A percentile compares a stretch with the other conserved stretches of the same genome.
These are phyloP conservation scores for Apiosordaria backusii DNA, from an alignment of 495 filamentous ascomycete species.

Conservation along the genomic window DNA sequence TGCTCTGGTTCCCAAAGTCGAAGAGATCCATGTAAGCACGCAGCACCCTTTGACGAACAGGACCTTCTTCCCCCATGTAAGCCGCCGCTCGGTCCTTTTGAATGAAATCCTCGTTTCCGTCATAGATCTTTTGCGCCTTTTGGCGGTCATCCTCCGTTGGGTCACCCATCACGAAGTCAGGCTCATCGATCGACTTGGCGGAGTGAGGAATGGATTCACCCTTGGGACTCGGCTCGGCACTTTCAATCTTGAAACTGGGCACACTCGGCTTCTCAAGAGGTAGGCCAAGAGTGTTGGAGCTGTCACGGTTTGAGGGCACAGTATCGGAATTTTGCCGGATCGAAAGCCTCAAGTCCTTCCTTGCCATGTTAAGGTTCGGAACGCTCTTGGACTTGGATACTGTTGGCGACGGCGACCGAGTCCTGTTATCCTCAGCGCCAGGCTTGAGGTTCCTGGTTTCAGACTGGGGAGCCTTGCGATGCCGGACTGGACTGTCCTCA, in stretches of 20 bases:
- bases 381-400: slow-evolving; percentile 36
- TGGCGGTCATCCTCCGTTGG: slow-evolving; percentile 64
- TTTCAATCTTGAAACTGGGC: slow-evolving; percentile 36
- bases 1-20: slow-evolving; percentile 78
- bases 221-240: slow-evolving; percentile 30
- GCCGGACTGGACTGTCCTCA: slow-evolving; percentile 32
- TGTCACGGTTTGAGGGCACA: slow-evolving; percentile 20
- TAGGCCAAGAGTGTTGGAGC: slow-evolving; percentile 35
- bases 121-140: slow-evolving; percentile 75
- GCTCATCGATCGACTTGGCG: slow-evolving; percentile 46
- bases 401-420: slow-evolving; percentile 29
- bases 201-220: slow-evolving; percentile 25
- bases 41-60: slow-evolving; percentile 61
- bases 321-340: slow-evolving; percentile 19
- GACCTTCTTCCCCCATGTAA: slow-evolving; percentile 79
- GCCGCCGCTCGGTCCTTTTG: slow-evolving; percentile 73
- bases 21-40: slow-evolving; percentile 90
- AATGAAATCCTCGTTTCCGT: slow-evolving; percentile 79
- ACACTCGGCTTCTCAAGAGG: slow-evolving; percentile 47
- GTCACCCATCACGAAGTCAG: slow-evolving; percentile 40
- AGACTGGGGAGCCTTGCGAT: slow-evolving; percentile 17
- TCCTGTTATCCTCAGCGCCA: slow-evolving; percentile 18
- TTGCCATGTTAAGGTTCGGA: slow-evolving; percentile 26
- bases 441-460: slow-evolving; percentile 24
- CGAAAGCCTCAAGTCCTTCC: slow-evolving; percentile 20